Base-by-base conservation (phyloP, 805 yeast species). In the Ogataea trehalophila region DNA sequence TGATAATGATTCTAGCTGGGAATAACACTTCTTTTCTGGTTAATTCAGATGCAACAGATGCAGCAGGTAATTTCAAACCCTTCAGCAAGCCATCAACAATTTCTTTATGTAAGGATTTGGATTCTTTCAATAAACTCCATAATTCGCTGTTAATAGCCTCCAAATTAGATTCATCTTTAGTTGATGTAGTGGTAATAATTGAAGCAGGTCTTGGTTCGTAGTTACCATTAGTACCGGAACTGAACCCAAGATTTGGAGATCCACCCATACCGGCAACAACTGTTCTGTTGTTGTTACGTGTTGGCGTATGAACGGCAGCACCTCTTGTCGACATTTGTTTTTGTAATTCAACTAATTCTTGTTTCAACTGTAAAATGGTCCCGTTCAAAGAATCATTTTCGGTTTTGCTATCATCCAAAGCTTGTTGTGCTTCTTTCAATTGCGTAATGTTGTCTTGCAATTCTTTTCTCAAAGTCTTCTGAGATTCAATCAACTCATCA, bases 1-100 rank as follows among this genome's bases (percentile, higher is more conserved):
- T 85, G 60, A 94, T 92, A 60, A 94, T 82, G 55, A 94, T 88
- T 73, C 97, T 82, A 1, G 97, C 94, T 26, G 99, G 99, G 81
- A 90, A 94, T 46, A 94, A 74, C 11, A 92, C 95, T 65, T 94
- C 98, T 62, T 90, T 89, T 62, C 88, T 79, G 15, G 91, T 82
- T 54, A 89, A 73, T 59, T 83, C 88, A 41, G 88, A 84, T 39
- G 94, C 90, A 42, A 86, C 88, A 50, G 89, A 86, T 20, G 95
- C 85, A 36, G 83, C 80, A 40, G 98, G 97, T 45, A 91, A 81
- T 67, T 81, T 86, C 66, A 92, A 75, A 11, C 89, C 91, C 71
- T 82, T 85, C 61, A 94, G 74, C 51, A 94, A 73, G 6, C 96
- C 95, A 57, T 85, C 91, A 31, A 90, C 85, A 43, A 89, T 86